phyloP scores from a whole-genome alignment of 1,139 yeast genomes.

The Pneumocystis wakefieldiae region DNA sequence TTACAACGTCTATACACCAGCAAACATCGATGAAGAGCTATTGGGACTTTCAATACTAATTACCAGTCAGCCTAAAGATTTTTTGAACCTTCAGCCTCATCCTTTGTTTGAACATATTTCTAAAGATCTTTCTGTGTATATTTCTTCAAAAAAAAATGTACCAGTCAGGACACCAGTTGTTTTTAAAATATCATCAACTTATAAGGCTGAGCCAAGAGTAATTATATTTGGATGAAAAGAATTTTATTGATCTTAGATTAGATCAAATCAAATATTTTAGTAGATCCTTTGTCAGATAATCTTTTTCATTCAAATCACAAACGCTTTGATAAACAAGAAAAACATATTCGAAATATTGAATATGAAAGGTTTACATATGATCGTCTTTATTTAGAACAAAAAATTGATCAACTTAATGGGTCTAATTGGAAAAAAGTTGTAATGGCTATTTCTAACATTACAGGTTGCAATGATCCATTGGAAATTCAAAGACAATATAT shows the following conservation, averaged over 20 bases:
- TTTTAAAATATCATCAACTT: background rate
- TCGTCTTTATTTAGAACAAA: background rate
- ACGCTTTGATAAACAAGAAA: background rate
- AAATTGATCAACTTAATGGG: background rate
- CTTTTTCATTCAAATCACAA: background rate
- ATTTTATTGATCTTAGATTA: background rate
- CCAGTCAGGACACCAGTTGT: background rate
- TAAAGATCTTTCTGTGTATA: background rate
- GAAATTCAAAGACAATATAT: background rate
- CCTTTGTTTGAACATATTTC: background rate
- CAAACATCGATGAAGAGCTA: background rate
- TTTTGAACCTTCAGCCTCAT: background rate
- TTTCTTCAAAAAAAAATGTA: background rate
- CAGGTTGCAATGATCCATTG: background rate
- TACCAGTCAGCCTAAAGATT: background rate
- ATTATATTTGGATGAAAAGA: background rate
- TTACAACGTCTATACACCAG: background rate
- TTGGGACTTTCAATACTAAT: background rate
- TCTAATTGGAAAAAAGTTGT: background rate
- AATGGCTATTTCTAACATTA: background rate
- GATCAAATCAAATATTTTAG: background rate
- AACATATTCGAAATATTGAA: background rate
- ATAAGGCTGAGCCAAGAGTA: background rate
- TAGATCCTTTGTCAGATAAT: background rate
- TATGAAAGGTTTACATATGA: background rate